Percentiles rank a stretch among this genome's conserved stretches.
These are phyloP conservation scores for Blepharisma stoltei DNA, from an alignment of 73 alveolate genomes.

Conservation along the genomic window DNA sequence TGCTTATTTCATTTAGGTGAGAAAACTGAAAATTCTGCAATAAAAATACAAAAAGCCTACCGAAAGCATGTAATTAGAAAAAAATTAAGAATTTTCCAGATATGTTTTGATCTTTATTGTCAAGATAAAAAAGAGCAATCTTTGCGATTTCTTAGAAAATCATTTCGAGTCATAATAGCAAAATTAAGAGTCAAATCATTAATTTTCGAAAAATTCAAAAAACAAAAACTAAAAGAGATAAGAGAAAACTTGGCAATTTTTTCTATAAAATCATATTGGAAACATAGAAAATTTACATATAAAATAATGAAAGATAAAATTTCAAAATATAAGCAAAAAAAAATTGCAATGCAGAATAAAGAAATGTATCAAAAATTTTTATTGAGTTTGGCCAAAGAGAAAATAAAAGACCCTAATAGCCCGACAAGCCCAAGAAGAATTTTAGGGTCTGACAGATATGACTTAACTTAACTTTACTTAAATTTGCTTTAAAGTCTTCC, in stretches of 20 bases:
- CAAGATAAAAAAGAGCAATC: background rate
- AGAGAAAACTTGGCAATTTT: conserved; percentile 8
- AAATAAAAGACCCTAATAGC: background rate
- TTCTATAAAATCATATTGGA: background rate
- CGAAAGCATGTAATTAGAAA: conserved; percentile 8
- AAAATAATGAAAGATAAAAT: conserved; percentile 20
- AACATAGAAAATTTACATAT: background rate
- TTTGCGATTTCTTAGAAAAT: background rate
- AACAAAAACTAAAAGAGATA: background rate
- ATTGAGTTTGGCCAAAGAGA: background rate
- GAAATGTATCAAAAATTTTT: conserved; percentile 10
- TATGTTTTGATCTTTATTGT: background rate
- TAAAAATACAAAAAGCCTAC: background rate
- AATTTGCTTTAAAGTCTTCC: too few species aligned
- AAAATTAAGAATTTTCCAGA: background rate
- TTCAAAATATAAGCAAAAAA: background rate
- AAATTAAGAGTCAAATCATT: too few species aligned
- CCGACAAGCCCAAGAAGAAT: too few species aligned
- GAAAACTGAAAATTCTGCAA: background rate
- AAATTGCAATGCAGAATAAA: conserved; percentile 27
- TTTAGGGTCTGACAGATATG: too few species aligned
- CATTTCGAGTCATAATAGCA: background rate
- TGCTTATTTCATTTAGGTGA: conserved; percentile 6
- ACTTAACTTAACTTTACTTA: too few species aligned
- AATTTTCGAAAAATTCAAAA: too few species aligned